phyloP scores from a whole-genome alignment of 73 alveolate genomes.

The Symbiodinium pilosum region DNA sequence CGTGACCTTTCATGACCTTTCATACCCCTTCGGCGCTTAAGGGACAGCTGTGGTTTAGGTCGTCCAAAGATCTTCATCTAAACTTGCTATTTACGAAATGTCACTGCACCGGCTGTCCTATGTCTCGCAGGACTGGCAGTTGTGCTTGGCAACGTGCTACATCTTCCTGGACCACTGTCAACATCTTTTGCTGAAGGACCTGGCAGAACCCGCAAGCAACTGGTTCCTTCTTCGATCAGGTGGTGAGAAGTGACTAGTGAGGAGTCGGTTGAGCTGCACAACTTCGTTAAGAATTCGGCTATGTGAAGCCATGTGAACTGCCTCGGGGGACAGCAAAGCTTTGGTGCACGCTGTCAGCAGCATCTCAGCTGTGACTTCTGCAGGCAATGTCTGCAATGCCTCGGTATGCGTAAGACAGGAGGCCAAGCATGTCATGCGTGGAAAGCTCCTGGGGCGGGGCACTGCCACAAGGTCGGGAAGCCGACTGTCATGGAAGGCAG shows the following conservation, averaged over 20 bases:
- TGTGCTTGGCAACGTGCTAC: not conserved
- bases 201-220: not conserved
- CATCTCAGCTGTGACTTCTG: not conserved
- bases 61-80: too few species aligned
- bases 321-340: not conserved
- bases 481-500: not conserved
- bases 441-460: too few species aligned
- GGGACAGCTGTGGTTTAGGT: too few species aligned
- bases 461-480: not conserved
- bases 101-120: not conserved
- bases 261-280: too few species aligned
- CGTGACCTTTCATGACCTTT: not conserved
- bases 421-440: too few species aligned
- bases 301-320: not conserved
- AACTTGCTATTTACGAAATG: not conserved
- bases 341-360: not conserved
- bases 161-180: conserved; percentile 18
- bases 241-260: too few species aligned
- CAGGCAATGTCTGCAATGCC: not conserved
- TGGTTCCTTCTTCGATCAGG: too few species aligned
- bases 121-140: conserved; percentile 8
- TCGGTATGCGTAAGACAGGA: not conserved
- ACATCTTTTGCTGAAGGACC: not conserved
- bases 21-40: too few species aligned
- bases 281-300: not conserved